Conservation (phyloP, 179 eudicot genomes). For the Patellifolia procumbens region DNA sequence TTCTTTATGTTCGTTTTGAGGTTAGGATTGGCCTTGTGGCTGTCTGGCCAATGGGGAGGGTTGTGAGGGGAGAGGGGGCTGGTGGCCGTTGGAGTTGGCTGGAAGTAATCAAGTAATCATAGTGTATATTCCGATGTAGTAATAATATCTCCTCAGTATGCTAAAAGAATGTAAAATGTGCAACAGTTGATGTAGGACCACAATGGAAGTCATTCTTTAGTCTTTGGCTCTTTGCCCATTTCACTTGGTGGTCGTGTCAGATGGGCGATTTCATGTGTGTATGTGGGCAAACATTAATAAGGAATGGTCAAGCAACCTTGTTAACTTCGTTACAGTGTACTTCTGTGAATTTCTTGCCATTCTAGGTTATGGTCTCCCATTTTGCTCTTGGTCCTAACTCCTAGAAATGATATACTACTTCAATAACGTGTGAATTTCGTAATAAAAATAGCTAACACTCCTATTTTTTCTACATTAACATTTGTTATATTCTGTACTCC, state of each 20-base stretch:
- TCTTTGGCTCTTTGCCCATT: constrained; percentile 32
- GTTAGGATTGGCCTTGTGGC: no score
- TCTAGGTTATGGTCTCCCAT: constrained; percentile 34
- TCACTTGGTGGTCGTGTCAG: constrained; percentile 32
- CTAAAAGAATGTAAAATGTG: constrained; percentile 4
- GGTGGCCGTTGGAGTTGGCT: neutral
- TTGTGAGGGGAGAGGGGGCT: neutral
- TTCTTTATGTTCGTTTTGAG: no score
- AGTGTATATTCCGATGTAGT: neutral
- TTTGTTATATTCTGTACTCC: neutral
- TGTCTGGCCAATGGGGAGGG: no score
- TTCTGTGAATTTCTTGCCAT: constrained; percentile 6
- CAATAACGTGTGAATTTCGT: neutral
- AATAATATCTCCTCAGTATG: constrained; percentile 4
- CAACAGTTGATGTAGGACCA: constrained; percentile 15
- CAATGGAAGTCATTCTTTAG: neutral
- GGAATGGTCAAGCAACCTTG: constrained; percentile 32
- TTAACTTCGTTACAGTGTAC: constrained; percentile 24
- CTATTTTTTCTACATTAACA: neutral
- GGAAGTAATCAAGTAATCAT: neutral
- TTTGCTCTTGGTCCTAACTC: constrained; percentile 24
- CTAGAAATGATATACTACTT: constrained; percentile 1
- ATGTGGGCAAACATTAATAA: constrained; percentile 30
- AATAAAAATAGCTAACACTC: neutral
- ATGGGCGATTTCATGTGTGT: neutral